These are phyloP conservation scores for Coriolopsis trogii DNA, from an alignment of 1,284 basidiomycete species.

Conservation along the genomic window DNA sequence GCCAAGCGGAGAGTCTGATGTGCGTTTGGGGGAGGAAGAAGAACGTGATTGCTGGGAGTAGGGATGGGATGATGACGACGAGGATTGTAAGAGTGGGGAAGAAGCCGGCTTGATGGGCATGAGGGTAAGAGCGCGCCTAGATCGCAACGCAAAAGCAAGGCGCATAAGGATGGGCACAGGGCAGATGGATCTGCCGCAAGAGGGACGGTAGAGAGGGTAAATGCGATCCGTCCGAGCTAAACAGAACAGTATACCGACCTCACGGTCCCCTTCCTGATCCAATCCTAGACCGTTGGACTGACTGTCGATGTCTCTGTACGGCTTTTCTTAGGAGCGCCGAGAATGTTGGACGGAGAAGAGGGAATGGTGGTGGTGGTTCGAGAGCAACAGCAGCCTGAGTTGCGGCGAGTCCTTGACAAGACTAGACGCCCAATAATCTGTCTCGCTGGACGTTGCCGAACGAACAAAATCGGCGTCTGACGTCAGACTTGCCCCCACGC, in stretches of 20 bases:
- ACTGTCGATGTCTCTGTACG: neutral
- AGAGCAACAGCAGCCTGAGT: too few relatives aligned
- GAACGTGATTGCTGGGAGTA: conserved; percentile 25
- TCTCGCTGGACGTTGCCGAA: neutral
- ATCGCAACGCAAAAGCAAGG: conserved; percentile 48
- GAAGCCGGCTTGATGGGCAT: conserved; percentile 50
- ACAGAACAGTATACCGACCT: conserved; percentile 5
- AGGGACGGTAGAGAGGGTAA: neutral
- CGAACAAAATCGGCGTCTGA: conserved; percentile 1
- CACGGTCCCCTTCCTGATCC: neutral
- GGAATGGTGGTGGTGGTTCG: neutral
- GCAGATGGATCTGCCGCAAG: conserved; percentile 17
- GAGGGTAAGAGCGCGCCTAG: conserved; percentile 52
- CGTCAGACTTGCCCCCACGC: too few relatives aligned
- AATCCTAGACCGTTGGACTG: neutral
- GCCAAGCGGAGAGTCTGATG: conserved; percentile 16
- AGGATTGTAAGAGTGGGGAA: conserved; percentile 25
- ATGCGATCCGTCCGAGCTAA: neutral
- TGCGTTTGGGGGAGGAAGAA: conserved; percentile 21
- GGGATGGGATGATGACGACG: conserved; percentile 30
- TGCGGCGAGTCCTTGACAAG: too few relatives aligned
- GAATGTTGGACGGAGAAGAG: neutral
- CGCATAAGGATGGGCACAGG: conserved; percentile 43
- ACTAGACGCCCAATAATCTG: too few relatives aligned
- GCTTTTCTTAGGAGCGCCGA: neutral